Evolutionary conservation across 352 stramenopile species (phyloP).

Genomic region (Pythium phragmitis): DNA sequence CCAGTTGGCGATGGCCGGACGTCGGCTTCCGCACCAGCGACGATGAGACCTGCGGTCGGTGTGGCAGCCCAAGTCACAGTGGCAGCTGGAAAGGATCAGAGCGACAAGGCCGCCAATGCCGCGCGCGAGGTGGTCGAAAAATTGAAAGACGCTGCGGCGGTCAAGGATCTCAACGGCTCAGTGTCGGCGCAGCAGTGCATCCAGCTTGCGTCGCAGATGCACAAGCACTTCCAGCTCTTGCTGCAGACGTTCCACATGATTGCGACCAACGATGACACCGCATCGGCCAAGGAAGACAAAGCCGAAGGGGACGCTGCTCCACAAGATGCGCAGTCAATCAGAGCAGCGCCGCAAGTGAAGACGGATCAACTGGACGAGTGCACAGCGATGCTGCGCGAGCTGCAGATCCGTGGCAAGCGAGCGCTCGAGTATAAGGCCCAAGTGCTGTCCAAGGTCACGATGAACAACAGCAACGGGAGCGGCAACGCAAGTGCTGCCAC

Average conservation of each 20-base stretch:
- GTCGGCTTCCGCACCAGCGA: neutral
- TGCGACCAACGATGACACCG: conserved; percentile 6
- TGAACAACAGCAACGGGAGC: neutral
- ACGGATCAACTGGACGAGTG: conserved; percentile 34
- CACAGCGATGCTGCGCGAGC: conserved; percentile 60
- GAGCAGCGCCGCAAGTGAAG: neutral
- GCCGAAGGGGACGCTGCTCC: neutral
- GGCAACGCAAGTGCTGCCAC: neutral
- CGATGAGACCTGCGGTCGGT: neutral
- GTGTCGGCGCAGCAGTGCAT: conserved; percentile 73
- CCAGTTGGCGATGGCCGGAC: neutral
- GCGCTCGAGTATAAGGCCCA: conserved; percentile 64
- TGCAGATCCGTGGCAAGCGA: conserved; percentile 60
- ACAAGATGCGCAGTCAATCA: neutral
- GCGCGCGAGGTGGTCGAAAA: neutral
- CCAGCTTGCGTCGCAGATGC: conserved; percentile 84
- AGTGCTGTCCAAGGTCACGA: conserved; percentile 60
- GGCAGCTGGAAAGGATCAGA: neutral
- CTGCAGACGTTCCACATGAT: conserved; percentile 72
- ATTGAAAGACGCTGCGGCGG: conserved; percentile 9
- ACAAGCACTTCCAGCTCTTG: conserved; percentile 85
- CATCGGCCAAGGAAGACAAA: neutral
- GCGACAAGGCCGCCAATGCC: neutral
- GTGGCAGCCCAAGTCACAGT: neutral
- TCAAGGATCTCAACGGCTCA: conserved; percentile 31